These are phyloP conservation scores for Quercus parvula DNA, from an alignment of 306 rosid species.

Conservation along the genomic window DNA sequence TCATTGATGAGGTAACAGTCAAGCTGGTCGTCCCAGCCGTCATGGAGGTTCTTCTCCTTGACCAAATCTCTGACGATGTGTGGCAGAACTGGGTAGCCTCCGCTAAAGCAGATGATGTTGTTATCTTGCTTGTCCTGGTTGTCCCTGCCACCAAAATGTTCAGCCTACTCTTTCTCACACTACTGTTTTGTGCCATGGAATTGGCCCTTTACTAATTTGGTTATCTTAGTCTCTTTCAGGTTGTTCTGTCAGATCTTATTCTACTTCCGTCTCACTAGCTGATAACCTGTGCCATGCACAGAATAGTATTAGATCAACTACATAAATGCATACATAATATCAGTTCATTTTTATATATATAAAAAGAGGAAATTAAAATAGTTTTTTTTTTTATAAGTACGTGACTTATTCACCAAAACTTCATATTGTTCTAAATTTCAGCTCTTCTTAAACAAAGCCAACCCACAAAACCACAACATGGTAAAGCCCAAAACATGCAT, in stretches of 20 bases:
- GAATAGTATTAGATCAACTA: too few relatives aligned
- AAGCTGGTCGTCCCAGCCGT: conserved; percentile 82
- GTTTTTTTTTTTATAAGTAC: too few relatives aligned
- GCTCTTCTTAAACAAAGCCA: too few relatives aligned
- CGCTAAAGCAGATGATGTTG: conserved; percentile 55
- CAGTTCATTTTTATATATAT: too few relatives aligned
- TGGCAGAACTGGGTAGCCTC: conserved; percentile 64
- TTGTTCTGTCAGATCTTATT: neutral
- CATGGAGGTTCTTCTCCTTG: conserved; percentile 75
- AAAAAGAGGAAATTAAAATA: too few relatives aligned
- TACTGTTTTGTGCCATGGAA: conserved; percentile 30
- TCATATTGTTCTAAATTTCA: too few relatives aligned
- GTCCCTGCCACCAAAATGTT: conserved; percentile 83
- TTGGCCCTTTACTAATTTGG: neutral
- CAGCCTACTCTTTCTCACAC: conserved; percentile 46
- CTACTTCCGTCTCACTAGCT: neutral
- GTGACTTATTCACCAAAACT: too few relatives aligned
- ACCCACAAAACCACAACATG: too few relatives aligned
- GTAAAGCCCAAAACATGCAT: too few relatives aligned
- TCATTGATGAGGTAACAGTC: conserved; percentile 72
- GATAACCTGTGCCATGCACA: too few relatives aligned
- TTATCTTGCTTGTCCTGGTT: conserved; percentile 87
- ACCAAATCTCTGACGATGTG: conserved; percentile 63
- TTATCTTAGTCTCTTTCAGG: neutral
- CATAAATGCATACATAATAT: too few relatives aligned